phyloP scores from a whole-genome alignment of 345 rosid genomes.

The thale cress (Arabidopsis thaliana) region TAIR10.1 NC_003074.8:16664501-16665000 shows the following conservation, averaged over 20 bases:
- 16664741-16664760: conserved; percentile 8
- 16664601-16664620: neutral
- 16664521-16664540: conserved; percentile 2
- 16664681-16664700: conserved; percentile 21
- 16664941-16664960: conserved; percentile 15
- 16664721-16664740: conserved; percentile 15
- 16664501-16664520: neutral
- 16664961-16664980: conserved; percentile 10
- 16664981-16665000: conserved; percentile 7
- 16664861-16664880: conserved; percentile 10
- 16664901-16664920: conserved; percentile 37
- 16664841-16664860: neutral
- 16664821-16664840: neutral
- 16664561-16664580: conserved; percentile 11
- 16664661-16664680: conserved; percentile 13
- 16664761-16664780: conserved; percentile 19
- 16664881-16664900: conserved; percentile 40
- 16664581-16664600: neutral
- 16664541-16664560: conserved; percentile 20
- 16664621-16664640: neutral
- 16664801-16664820: conserved; percentile 19
- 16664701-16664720: conserved; percentile 19
- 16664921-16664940: conserved; percentile 33
- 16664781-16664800: conserved; percentile 24
- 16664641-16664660: neutral